These are phyloP conservation scores for Exsudoporus floridanus DNA, from an alignment of 1,284 basidiomycete species.

Conservation along the genomic window DNA sequence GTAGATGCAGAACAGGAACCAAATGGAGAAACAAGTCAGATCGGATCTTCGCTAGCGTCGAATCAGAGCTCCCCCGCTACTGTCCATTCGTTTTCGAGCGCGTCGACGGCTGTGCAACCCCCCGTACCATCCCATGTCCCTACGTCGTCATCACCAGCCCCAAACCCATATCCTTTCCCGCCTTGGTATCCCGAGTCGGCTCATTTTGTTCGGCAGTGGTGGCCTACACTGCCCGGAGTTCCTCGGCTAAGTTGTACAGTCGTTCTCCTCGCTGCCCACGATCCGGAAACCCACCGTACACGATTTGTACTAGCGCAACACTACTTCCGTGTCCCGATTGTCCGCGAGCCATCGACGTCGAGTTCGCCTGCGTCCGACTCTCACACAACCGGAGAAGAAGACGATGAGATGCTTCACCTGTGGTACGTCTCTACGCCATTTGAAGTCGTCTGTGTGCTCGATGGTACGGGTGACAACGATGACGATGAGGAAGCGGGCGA, in stretches of 20 bases:
- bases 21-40: conserved; percentile 7
- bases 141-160: conserved; percentile 8
- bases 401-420: conserved; percentile 57
- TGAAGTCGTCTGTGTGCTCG: conserved; percentile 65
- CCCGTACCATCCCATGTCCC: neutral
- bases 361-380: neutral
- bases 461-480: conserved; percentile 38
- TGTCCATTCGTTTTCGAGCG: conserved; percentile 8
- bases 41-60: conserved; percentile 6
- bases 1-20: conserved; percentile 8
- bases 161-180: conserved; percentile 55
- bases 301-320: conserved; percentile 71
- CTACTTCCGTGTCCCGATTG: conserved; percentile 66
- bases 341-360: conserved; percentile 11
- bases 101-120: neutral
- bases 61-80: conserved; percentile 10
- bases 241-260: conserved; percentile 70
- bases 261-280: conserved; percentile 61
- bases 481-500: conserved; percentile 40
- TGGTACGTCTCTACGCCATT: conserved; percentile 72
- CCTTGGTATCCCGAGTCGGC: conserved; percentile 69
- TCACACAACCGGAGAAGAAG: conserved; percentile 18
- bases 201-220: conserved; percentile 77
- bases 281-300: conserved; percentile 53
- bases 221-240: conserved; percentile 60